Conservation (phyloP, 1,284 basidiomycete species). For the Sanguinoderma infundibulare region DNA sequence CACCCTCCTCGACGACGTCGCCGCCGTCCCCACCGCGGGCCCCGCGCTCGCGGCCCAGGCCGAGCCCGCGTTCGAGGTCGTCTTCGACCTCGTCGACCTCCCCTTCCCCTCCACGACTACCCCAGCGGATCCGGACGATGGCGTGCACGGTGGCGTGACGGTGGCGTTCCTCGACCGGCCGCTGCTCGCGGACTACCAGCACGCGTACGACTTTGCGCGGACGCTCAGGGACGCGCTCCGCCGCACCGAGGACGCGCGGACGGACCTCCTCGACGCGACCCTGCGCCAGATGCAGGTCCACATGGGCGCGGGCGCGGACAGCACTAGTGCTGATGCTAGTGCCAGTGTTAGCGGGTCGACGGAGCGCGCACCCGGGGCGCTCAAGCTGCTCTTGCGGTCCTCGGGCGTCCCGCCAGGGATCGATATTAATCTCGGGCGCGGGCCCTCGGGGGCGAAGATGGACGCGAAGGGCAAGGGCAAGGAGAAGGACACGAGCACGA, state of each 20-base stretch:
- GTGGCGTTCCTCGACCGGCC: conserved; percentile 69
- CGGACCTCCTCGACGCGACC: conserved; percentile 58
- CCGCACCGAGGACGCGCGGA: conserved; percentile 56
- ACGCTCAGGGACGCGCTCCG: conserved; percentile 51
- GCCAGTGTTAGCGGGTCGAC: too few species aligned
- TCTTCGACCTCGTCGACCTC: conserved; percentile 61
- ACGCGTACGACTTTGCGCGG: conserved; percentile 59
- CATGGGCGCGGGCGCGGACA: conserved; percentile 36
- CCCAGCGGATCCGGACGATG: neutral
- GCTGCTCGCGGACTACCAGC: conserved; percentile 72
- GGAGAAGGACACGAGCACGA: conserved; percentile 36
- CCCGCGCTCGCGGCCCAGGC: conserved; percentile 46
- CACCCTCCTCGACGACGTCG: conserved; percentile 52
- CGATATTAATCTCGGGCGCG: conserved; percentile 42
- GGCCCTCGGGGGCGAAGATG: conserved; percentile 18
- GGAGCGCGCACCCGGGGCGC: conserved; percentile 55
- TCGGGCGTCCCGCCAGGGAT: conserved; percentile 57
- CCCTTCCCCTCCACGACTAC: neutral
- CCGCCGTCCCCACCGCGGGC: conserved; percentile 41
- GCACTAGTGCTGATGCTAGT: too few species aligned
- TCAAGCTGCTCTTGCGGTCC: conserved; percentile 63
- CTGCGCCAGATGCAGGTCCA: conserved; percentile 45
- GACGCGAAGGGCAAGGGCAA: conserved; percentile 48
- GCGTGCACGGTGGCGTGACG: conserved; percentile 20
- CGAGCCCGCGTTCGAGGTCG: conserved; percentile 58